These are phyloP conservation scores for Comarum palustre DNA, from an alignment of 306 rosid genomes.

Conservation along the genomic window DNA sequence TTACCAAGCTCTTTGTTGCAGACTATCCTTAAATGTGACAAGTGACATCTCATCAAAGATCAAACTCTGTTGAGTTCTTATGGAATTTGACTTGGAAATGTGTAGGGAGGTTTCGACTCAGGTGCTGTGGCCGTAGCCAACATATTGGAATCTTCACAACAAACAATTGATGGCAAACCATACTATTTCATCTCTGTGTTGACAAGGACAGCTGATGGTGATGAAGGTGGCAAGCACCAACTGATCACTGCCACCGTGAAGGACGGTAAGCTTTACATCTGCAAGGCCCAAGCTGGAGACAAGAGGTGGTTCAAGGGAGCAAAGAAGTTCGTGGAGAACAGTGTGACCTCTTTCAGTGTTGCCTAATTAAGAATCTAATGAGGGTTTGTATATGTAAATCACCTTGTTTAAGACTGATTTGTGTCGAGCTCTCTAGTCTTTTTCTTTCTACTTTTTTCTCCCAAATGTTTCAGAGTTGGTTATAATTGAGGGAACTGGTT, in stretches of 20 bases:
- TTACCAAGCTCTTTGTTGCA: not conserved
- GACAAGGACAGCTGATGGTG: slow-evolving; percentile 98
- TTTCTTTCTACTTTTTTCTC: not conserved
- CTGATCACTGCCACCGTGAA: slow-evolving; percentile 76
- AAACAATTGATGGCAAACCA: slow-evolving; percentile 43
- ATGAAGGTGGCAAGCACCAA: slow-evolving; percentile 97
- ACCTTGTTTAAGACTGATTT: slow-evolving; percentile 28
- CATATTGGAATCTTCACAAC: slow-evolving; percentile 49
- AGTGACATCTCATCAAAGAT: not conserved
- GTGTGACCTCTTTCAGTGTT: slow-evolving; percentile 82
- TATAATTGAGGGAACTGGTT: slow-evolving; percentile 37
- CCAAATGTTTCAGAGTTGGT: slow-evolving; percentile 23
- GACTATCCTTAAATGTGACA: not conserved
- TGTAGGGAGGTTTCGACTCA: slow-evolving; percentile 85
- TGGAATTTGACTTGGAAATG: slow-evolving; percentile 22
- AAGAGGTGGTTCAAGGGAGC: slow-evolving; percentile 99
- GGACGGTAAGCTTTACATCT: slow-evolving; percentile 78
- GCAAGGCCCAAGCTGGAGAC: slow-evolving; percentile 99
- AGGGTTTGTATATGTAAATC: slow-evolving; percentile 44
- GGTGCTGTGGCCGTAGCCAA: slow-evolving; percentile 84
- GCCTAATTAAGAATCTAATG: slow-evolving; percentile 41
- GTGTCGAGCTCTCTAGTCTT: slow-evolving; percentile 26
- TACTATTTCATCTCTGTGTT: slow-evolving; percentile 71
- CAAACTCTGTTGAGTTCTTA: slow-evolving; percentile 10
- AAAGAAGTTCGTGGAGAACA: slow-evolving; percentile 72